A percentile compares a stretch with the other conserved stretches of the same genome.
These are phyloP conservation scores for Striga hermonthica DNA, from an alignment of 305 asterid genomes.

Conservation along the genomic window DNA sequence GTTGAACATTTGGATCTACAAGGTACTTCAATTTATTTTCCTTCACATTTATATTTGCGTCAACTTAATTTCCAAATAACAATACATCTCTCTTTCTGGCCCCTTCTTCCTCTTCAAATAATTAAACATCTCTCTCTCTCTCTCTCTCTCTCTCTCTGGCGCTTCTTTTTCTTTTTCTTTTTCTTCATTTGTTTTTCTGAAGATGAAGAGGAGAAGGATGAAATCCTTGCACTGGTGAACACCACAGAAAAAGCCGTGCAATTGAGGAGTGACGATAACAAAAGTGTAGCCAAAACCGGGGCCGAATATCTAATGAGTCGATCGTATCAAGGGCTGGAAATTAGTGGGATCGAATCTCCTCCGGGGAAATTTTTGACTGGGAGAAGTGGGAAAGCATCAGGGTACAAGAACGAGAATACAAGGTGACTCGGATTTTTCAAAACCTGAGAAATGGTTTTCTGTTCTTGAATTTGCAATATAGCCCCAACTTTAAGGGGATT, in stretches of 20 bases:
- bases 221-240: conserved; percentile 62
- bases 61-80: not conserved
- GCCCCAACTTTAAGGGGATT: too few species aligned
- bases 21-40: conserved; percentile 44
- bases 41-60: conserved; percentile 19
- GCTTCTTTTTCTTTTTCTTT: too few species aligned
- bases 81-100: not conserved
- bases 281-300: conserved; percentile 59
- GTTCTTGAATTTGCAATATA: too few species aligned
- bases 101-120: too few species aligned
- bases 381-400: conserved; percentile 88
- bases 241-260: conserved; percentile 72
- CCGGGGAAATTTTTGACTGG: conserved; percentile 61
- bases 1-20: conserved; percentile 63
- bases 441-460: too few species aligned
- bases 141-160: too few species aligned
- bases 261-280: conserved; percentile 49
- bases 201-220: conserved; percentile 52
- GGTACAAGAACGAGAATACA: conserved; percentile 54
- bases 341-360: conserved; percentile 35
- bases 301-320: conserved; percentile 82
- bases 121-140: too few species aligned
- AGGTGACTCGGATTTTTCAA: not conserved
- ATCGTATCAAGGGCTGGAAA: conserved; percentile 79
- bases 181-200: too few species aligned